phyloP scores from a whole-genome alignment of 1,139 yeast species.

The Magnusiomyces tetraspermus region DNA sequence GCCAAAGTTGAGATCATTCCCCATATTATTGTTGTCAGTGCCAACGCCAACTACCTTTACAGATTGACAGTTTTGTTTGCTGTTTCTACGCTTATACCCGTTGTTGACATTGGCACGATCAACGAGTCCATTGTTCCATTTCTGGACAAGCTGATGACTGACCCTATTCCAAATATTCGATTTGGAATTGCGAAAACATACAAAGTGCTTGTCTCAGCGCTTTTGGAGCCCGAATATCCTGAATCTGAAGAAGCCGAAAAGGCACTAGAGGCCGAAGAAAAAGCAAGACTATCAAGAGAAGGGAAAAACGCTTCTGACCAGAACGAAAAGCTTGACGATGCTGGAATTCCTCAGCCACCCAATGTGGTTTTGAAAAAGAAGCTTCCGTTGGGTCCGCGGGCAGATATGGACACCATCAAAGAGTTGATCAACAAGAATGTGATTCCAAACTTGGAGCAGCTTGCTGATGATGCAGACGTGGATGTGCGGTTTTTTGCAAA shows the following conservation, averaged over 20 bases:
- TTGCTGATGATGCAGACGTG: slow-evolving; percentile 65
- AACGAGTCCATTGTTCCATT: slow-evolving; percentile 68
- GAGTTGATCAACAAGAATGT: slow-evolving; percentile 47
- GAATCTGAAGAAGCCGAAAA: slow-evolving; percentile 21
- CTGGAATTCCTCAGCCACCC: slow-evolving; percentile 2
- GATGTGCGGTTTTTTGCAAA: slow-evolving; percentile 86
- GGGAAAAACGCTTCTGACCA: background rate
- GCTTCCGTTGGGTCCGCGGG: slow-evolving; percentile 15
- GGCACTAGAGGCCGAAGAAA: slow-evolving; percentile 3
- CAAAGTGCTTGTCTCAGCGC: slow-evolving; percentile 48
- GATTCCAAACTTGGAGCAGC: slow-evolving; percentile 53
- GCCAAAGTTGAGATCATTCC: slow-evolving; percentile 76
- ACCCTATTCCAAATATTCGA: slow-evolving; percentile 87
- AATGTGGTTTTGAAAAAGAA: slow-evolving; percentile 2
- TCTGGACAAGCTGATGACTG: slow-evolving; percentile 58
- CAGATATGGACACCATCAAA: slow-evolving; percentile 18
- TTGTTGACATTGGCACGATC: slow-evolving; percentile 44
- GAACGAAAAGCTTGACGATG: background rate
- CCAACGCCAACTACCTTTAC: slow-evolving; percentile 65
- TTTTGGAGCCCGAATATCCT: slow-evolving; percentile 27
- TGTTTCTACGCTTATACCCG: slow-evolving; percentile 61
- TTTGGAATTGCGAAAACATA: slow-evolving; percentile 90
- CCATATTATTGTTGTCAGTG: slow-evolving; percentile 49
- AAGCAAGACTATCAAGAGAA: background rate
- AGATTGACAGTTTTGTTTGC: slow-evolving; percentile 89